Base-by-base conservation (phyloP, 139 green algal genomes). In the Closterium sp. region DNA sequence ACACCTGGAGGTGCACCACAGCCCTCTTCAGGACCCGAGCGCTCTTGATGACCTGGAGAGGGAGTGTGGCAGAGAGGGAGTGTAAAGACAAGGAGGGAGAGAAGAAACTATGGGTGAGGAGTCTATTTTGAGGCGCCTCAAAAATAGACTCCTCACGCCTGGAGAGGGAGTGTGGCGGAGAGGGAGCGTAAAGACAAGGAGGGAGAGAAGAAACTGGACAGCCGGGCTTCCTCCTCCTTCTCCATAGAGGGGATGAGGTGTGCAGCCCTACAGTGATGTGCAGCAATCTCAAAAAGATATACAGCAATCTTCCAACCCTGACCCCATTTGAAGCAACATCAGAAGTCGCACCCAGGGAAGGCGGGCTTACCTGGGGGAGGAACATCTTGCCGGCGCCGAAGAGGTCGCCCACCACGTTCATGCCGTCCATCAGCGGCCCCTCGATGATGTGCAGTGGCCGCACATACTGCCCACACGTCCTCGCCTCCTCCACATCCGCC, bases 381-480 rank as follows among this genome's bases (percentile, higher is more conserved):
- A 99, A 99, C 97, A 99, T 99, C 96, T 99, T 99, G 87, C 98
- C 98, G 12, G 98, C 96, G 36, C 98, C 98, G 88, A 99, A 99
- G 25, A 99, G 95, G 95, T 99, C 98, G 33, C 98, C 98, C 23
- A 99, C 98, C 0, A 99, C 96, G 87, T 99, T 99, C 98, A 99
- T 99, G 94, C 98, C 98, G 86, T 98, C 97, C 98, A 99, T 99
- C 10, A 99, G 96, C 1, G 98, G 98, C 0, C 97, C 97, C 96
- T 99, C 98, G 89, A 99, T 99, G 86, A 99, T 98, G 23, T 97
- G 91, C 33, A 99, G 95, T 16, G 97, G 97, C 86, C 95, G 94
- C 0, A 92, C 90, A 91, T 98, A 99, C 36, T 91, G 86, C 64
- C 94, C 92, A 36, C 94, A 96, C 0, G 91, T 93, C 84, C 98